These are phyloP conservation scores for Fusarium gaditjirri DNA, from an alignment of 2,329 filamentous ascomycete species.

Conservation along the genomic window DNA sequence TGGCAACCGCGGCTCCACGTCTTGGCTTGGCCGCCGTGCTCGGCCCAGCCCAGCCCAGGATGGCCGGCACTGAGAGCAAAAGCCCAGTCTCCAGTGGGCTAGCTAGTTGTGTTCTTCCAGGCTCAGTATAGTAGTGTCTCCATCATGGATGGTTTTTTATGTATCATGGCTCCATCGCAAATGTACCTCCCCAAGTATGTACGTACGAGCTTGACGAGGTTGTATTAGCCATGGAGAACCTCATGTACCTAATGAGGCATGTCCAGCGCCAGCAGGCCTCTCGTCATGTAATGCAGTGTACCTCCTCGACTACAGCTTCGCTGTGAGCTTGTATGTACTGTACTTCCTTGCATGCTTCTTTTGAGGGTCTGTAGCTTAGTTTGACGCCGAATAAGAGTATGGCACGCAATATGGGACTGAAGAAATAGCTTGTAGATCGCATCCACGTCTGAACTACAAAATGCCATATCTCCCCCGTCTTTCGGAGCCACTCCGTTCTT, in stretches of 20 bases:
- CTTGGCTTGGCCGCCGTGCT: slow-evolving; percentile 12
- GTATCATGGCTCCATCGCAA: slow-evolving; percentile 32
- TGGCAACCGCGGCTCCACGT: slow-evolving; percentile 20
- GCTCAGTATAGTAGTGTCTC: slow-evolving; percentile 34
- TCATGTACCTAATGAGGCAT: slow-evolving; percentile 27
- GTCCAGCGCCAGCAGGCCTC: slow-evolving; percentile 19
- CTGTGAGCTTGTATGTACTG: slow-evolving; percentile 5
- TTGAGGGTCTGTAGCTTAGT: slow-evolving; percentile 33
- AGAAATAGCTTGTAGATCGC: slow-evolving; percentile 37
- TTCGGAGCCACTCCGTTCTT: slow-evolving; percentile 23
- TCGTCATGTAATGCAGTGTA: slow-evolving; percentile 35
- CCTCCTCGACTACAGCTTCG: slow-evolving; percentile 33
- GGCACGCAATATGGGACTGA: slow-evolving; percentile 29
- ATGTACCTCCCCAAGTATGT: slow-evolving; percentile 18
- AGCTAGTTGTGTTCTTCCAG: slow-evolving; percentile 33
- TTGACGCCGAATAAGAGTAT: slow-evolving; percentile 22
- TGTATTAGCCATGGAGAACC: slow-evolving; percentile 37
- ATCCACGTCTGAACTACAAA: slow-evolving; percentile 42
- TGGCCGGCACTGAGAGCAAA: slow-evolving; percentile 28
- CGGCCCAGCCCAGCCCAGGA: slow-evolving; percentile 7
- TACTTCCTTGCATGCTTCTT: slow-evolving; percentile 17
- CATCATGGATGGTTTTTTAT: slow-evolving; percentile 29
- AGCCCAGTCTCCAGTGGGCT: slow-evolving; percentile 24
- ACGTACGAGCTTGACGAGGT: slow-evolving; percentile 25
- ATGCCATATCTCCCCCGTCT: slow-evolving; percentile 39